Evolutionary conservation across 139 green algal genomes (phyloP).

Genomic region (Mesotaenium endlicherianum): DNA sequence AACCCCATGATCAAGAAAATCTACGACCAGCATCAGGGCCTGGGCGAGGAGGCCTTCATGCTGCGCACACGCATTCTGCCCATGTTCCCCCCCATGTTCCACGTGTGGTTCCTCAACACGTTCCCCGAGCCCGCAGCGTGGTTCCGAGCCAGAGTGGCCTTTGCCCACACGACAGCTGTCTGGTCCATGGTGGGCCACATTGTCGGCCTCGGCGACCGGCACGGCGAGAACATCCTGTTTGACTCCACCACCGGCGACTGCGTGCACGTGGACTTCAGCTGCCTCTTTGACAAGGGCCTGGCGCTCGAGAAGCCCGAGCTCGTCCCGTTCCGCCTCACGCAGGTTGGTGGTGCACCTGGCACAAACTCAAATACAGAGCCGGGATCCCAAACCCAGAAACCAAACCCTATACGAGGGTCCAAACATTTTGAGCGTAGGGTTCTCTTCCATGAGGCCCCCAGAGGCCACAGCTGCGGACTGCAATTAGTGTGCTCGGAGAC

Average conservation of each 20-base stretch:
- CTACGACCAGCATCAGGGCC: constrained; percentile 60
- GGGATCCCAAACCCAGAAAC: too few relatives aligned
- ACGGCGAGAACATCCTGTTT: constrained; percentile 98
- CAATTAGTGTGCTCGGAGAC: too few relatives aligned
- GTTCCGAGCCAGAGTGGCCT: constrained; percentile 74
- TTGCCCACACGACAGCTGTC: constrained; percentile 74
- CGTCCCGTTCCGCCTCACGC: constrained; percentile 95
- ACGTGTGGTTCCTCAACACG: constrained; percentile 74
- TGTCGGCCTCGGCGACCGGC: constrained; percentile 64
- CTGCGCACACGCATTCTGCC: constrained; percentile 58
- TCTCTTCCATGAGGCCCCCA: too few relatives aligned
- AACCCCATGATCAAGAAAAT: constrained; percentile 61
- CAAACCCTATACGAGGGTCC: too few relatives aligned
- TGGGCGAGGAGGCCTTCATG: constrained; percentile 11
- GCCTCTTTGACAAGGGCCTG: constrained; percentile 66
- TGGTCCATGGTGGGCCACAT: constrained; percentile 68
- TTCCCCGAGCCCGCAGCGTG: constrained; percentile 83
- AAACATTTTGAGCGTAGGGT: too few relatives aligned
- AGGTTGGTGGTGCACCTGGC: constrained; percentile 56
- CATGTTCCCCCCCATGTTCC: constrained; percentile 78
- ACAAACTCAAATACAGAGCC: too few relatives aligned
- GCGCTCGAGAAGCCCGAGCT: constrained; percentile 81
- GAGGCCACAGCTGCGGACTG: too few relatives aligned
- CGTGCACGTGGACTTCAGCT: constrained; percentile 94
- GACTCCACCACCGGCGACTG: constrained; percentile 62